Percentiles rank a stretch among this genome's conserved stretches.
phyloP scores from a whole-genome alignment of 2,329 filamentous ascomycete genomes.

The Paecilomyces fulvus region DNA sequence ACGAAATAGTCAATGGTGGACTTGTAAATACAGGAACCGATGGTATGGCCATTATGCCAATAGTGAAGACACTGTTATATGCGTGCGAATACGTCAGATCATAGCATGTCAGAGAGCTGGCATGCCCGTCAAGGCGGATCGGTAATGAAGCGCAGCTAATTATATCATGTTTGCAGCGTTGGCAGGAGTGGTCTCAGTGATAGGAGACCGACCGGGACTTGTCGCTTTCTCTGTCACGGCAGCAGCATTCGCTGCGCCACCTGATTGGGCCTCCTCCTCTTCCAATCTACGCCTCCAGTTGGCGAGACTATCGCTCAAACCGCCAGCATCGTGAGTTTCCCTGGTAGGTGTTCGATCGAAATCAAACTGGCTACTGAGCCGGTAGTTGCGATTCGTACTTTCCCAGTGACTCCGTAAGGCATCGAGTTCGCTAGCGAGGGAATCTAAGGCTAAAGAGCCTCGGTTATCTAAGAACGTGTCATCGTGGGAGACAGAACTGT shows the following conservation, averaged over 20 bases:
- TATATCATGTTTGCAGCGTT: constrained; percentile 27
- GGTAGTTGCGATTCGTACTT: constrained; percentile 89
- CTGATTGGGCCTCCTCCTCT: constrained; percentile 38
- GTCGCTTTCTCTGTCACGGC: constrained; percentile 18
- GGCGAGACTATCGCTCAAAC: constrained; percentile 61
- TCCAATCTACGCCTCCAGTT: constrained; percentile 76
- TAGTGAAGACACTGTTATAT: background rate
- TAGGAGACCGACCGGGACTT: constrained; percentile 1
- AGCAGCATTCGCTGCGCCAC: constrained; percentile 10
- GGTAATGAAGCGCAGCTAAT: constrained; percentile 9
- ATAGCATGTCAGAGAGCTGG: background rate
- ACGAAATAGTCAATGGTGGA: constrained; percentile 2
- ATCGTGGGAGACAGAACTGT: constrained; percentile 36
- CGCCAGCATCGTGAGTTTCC: constrained; percentile 29
- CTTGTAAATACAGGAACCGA: background rate
- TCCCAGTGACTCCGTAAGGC: constrained; percentile 89
- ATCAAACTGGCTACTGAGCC: constrained; percentile 81
- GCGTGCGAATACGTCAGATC: background rate
- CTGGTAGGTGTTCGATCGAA: constrained; percentile 57
- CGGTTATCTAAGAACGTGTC: constrained; percentile 43
- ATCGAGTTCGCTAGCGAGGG: constrained; percentile 84
- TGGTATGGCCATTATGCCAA: background rate
- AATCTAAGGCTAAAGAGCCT: constrained; percentile 70
- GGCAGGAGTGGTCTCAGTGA: background rate
- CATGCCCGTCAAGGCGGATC: background rate